Conservation (phyloP, 306 rosid genomes). For the Chamaecrista fasciculata region DNA sequence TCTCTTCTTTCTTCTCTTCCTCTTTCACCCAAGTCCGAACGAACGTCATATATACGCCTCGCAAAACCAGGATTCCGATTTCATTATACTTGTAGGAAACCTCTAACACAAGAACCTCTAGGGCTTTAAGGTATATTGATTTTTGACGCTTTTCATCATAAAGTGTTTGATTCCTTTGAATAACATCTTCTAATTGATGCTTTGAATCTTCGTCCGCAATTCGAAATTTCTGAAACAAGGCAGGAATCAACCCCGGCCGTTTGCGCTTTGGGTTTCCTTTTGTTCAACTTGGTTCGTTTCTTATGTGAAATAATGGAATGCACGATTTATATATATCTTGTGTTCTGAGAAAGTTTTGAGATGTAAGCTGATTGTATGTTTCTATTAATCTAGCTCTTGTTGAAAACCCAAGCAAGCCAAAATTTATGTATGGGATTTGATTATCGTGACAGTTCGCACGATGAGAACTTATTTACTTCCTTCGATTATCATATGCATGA, state of each 20-base stretch:
- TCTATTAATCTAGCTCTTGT: not conserved
- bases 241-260: conserved; percentile 26
- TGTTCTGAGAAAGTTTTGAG: not conserved
- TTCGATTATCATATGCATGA: not conserved
- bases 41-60: not conserved
- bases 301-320: conserved; percentile 19
- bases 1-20: not conserved
- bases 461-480: not conserved
- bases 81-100: conserved; percentile 1
- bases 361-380: not conserved
- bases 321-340: not conserved
- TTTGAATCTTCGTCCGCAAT: conserved; percentile 33
- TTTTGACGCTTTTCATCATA: not conserved
- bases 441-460: conserved; percentile 16
- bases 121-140: conserved; percentile 36
- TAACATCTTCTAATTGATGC: conserved; percentile 14
- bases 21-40: too few species aligned
- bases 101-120: conserved; percentile 8
- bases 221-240: conserved; percentile 32
- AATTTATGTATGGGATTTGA: conserved; percentile 16
- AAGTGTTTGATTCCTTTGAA: not conserved
- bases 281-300: conserved; percentile 7
- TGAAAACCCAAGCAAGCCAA: conserved; percentile 9
- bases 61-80: conserved; percentile 33
- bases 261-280: conserved; percentile 34